phyloP scores from a whole-genome alignment of 1,284 basidiomycete species.

The Austroboletus novae-zelandiae region DNA sequence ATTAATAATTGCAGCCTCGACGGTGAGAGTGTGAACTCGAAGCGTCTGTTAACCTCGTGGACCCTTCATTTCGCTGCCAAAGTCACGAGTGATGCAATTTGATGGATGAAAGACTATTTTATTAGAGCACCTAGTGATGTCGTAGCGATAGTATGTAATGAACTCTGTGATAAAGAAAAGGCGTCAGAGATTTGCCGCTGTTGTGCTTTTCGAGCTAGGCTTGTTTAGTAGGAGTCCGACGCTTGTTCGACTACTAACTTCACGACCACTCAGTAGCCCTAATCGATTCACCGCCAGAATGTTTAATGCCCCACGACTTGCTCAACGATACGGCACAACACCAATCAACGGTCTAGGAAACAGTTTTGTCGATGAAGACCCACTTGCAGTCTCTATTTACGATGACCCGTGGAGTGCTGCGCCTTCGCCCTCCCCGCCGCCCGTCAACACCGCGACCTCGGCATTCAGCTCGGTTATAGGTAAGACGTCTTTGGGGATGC shows the following conservation, averaged over 20 bases:
- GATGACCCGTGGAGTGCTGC: slow-evolving; percentile 87
- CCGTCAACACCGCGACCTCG: slow-evolving; percentile 45
- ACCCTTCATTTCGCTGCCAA: slow-evolving; percentile 84
- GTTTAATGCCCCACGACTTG: slow-evolving; percentile 77
- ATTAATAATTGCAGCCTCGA: slow-evolving; percentile 51
- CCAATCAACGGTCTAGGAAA: slow-evolving; percentile 59
- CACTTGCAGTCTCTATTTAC: slow-evolving; percentile 71
- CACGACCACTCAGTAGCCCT: background rate
- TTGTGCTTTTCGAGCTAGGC: background rate
- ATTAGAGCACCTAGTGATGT: slow-evolving; percentile 11
- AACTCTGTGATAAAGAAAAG: slow-evolving; percentile 12
- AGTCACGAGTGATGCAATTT: slow-evolving; percentile 42
- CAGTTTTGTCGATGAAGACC: slow-evolving; percentile 75
- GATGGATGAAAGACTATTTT: slow-evolving; percentile 16
- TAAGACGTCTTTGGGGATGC: slow-evolving; percentile 24
- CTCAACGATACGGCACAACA: slow-evolving; percentile 59
- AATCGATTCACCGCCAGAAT: slow-evolving; percentile 36
- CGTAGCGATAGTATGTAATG: slow-evolving; percentile 25
- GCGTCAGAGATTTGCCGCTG: slow-evolving; percentile 2
- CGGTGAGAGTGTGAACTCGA: slow-evolving; percentile 70
- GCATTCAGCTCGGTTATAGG: slow-evolving; percentile 71
- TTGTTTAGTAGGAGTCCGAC: background rate
- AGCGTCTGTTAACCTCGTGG: slow-evolving; percentile 73
- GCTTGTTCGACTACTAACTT: background rate
- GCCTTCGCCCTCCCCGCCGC: slow-evolving; percentile 73